These are phyloP conservation scores for Colletotrichum sp. DNA, from an alignment of 2,329 filamentous ascomycete species.

Conservation along the genomic window DNA sequence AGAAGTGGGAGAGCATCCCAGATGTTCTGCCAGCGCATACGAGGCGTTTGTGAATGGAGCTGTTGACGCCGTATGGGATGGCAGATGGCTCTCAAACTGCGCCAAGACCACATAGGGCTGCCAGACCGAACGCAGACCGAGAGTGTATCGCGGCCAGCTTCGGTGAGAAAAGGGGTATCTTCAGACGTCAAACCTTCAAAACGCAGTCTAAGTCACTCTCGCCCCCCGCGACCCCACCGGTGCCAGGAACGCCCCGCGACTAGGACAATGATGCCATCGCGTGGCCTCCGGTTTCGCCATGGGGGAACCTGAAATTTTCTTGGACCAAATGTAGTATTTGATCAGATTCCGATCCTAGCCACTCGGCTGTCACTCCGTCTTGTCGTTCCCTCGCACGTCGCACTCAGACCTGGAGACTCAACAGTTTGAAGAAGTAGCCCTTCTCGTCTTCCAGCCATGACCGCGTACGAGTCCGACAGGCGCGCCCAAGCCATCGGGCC, in stretches of 20 bases:
- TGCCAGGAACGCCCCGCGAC: constrained; percentile 5
- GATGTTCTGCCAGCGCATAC: neutral
- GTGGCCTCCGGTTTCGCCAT: constrained; percentile 14
- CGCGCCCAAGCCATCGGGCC: constrained; percentile 1
- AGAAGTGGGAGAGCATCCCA: neutral
- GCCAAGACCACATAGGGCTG: neutral
- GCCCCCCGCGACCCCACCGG: neutral
- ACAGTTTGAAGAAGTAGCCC: too few species aligned
- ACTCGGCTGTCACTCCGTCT: neutral
- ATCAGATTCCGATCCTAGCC: neutral
- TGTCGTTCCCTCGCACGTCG: neutral
- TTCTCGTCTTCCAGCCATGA: constrained; percentile 1
- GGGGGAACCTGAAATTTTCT: neutral
- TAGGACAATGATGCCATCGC: constrained; percentile 8
- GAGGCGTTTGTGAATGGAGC: neutral
- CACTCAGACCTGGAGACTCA: too few species aligned
- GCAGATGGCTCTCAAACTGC: neutral
- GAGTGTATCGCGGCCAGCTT: neutral
- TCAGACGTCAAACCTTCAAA: neutral
- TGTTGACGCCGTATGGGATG: neutral
- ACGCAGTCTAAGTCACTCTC: neutral
- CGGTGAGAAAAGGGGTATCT: neutral
- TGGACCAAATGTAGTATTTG: neutral
- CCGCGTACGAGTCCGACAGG: constrained; percentile 1
- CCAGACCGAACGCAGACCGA: neutral